Evolutionary conservation across 441 rosid genomes (phyloP), one percentile per base, ranked within the genome.

Genomic region (Pelargonium australe): DNA sequence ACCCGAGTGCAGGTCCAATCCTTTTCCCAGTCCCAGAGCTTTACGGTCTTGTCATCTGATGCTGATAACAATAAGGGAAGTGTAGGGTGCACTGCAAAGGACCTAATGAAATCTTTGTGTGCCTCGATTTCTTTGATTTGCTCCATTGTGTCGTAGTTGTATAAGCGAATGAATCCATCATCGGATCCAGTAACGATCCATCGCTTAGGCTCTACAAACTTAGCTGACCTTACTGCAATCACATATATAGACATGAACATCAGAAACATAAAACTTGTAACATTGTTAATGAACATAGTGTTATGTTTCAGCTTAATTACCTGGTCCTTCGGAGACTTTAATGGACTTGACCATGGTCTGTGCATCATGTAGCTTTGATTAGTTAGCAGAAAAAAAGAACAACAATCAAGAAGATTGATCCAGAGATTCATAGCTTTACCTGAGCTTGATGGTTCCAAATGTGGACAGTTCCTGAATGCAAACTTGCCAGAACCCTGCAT

Each of bases 11-110:
- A 92, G 23, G 78, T 78, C 98, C 98, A 92, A 65, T 85, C 91
- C 79, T 89, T 89, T 70, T 92, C 98, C 98, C 98, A 92, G 69
- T 92, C 92, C 98, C 97, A 92, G 69, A 89, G 85, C 82, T 90
- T 92, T 67, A 92, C 87, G 63, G 85, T 87, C 90, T 66, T 89
- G 81, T 92, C 96, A 81, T 90, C 95, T 14, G 96, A 88, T 17
- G 92, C 84, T 66, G 98, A 90, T 64, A 92, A 76, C 80, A 90
- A 85, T 68, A 75, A 85, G 1, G 98, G 89, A 73, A 86, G 89
- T 8, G 89, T 82, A 31, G 92, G 96, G 79, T 90, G 96, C 72
- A 87, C 88, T 43, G 84, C 82, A 47, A 92, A 81, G 44, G 87
- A 79, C 74, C 98, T 83, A 70, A 92, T 90, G 87, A 73, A 92